Evolutionary conservation across 2,329 filamentous ascomycete genomes (phyloP), one percentile per base, ranked within the genome.

Genomic region (Ophiostoma ulmi): DNA sequence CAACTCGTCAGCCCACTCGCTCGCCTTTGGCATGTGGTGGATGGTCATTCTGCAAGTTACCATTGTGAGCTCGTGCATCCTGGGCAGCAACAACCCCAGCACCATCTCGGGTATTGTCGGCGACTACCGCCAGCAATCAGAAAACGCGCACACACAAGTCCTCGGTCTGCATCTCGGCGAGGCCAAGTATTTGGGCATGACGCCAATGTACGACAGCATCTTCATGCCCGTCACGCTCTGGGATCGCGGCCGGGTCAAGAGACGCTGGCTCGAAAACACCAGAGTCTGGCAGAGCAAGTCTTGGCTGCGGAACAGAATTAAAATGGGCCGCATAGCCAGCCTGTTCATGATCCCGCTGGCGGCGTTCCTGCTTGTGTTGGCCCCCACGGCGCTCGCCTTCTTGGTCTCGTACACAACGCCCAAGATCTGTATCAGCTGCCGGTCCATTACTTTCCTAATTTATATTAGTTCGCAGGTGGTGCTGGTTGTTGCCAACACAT

Each of bases 1-100:
- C 52, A 69, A 69, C 67, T 38, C 48, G 67, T 20, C 67, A 11
- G 67, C 67, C 5, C 67, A 69, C 52, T 39, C 48, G 67, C 38
- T 69, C 31, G 67, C 67, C n/a, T 69, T 69, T 63, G 67, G 67
- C 35, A 69, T 69, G 67, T 69, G 67, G 67, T 69, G 67, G 67
- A 69, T 69, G 67, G 67, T 69, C 8, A 61, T 69, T 26, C 48
- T 69, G 52, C 67, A 69, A 20, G 67, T 69, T 11, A 69, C 67
- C 20, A 41, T 69, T 38, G 67, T 69, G 52, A 69, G 52, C 67
- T 69, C 67, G 36, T 69, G 67, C 67, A 61, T 69, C 36, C 52
- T 69, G 48, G 67, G 67, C 20, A 69, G 67, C 67, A 69, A 63
- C 67, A 69, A 69, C 22, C 67, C 67, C 14, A 69, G 67, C 67